phyloP scores from a whole-genome alignment of 2,329 filamentous ascomycete species.

The Penicillium sp. region DNA sequence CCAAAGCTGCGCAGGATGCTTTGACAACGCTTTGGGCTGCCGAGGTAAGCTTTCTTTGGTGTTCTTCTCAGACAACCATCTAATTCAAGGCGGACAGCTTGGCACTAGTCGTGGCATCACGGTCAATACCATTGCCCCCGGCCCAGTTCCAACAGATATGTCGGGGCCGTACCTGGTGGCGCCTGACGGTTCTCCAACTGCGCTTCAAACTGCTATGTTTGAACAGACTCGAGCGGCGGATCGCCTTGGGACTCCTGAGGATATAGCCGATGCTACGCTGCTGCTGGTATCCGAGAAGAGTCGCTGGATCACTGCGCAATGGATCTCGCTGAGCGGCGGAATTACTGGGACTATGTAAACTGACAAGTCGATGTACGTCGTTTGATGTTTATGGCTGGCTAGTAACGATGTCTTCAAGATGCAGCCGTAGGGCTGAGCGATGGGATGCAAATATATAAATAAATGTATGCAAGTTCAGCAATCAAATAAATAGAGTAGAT shows the following conservation, averaged over 20 bases:
- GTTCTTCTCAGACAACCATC: no score
- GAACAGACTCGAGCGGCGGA: background rate
- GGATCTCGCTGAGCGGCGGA: constrained; percentile 1
- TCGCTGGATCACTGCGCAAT: constrained; percentile 2
- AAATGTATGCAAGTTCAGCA: no score
- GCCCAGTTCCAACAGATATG: constrained; percentile 2
- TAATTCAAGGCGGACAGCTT: background rate
- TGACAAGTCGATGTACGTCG: no score
- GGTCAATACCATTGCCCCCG: constrained; percentile 7
- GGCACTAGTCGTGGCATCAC: constrained; percentile 5
- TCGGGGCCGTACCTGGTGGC: no score
- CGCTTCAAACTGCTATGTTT: background rate
- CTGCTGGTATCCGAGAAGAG: constrained; percentile 1
- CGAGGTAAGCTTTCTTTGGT: background rate
- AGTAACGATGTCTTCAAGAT: no score
- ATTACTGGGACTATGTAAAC: background rate
- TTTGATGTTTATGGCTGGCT: no score
- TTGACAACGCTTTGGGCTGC: constrained; percentile 1
- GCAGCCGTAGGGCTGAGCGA: no score
- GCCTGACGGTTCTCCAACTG: background rate
- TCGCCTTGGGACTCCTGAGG: background rate
- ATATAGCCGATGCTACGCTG: background rate
- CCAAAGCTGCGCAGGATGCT: constrained; percentile 3
- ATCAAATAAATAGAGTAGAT: no score
- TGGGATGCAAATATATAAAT: no score